Base-by-base conservation (phyloP, 2,329 filamentous ascomycete species). In the Didymella lethalis region DNA sequence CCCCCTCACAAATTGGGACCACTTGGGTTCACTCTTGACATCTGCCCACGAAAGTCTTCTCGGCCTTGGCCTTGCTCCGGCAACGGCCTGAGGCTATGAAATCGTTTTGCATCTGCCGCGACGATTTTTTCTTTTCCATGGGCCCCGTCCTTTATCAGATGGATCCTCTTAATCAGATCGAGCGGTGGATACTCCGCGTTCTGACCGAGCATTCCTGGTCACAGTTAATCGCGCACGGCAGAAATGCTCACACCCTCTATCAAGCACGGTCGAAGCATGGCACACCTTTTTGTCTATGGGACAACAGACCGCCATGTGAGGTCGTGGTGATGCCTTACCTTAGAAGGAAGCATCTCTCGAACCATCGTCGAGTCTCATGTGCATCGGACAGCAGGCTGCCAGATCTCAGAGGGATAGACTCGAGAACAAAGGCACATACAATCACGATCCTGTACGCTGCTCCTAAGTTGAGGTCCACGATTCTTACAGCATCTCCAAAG, bases 1-100 rank as follows among this genome's bases (percentile, higher is more conserved):
- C 52, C 57, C 61, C 64, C 66, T 59, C 56, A 58, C 47, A 52
- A 52, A 64, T 69, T 65, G 59, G 62, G 61, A 57, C 36, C 58
- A 70, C 61, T 63, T 53, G 61, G 46, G 29, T 51, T 52, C 40
- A 46, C 54, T 48, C 45, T 36, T 44, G 41, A 26, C 44, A 38
- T 44, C 51, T 54, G 48, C 40, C 45, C 26, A 44, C 25, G 20
- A 53, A 34, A n/a, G 32, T 41, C 26, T 49, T 52, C 44, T 41
- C 50, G 53, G 53, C 26, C 54, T 58, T 48, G 51, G 49, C 49
- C 43, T 20, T 48, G 20, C 36, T 38, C 23, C 57, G 53, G 41
- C 38, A 45, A 48, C 31, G 25, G 32, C 49, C 40, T 45, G n/a
- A 52, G 55, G 44, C 48, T 31, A 64, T 64, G 58, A 59, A 50